A percentile compares a stretch with the other conserved stretches of the same genome.
Evolutionary conservation across 257 asterid species (phyloP).

Genomic region (Rhazya stricta): DNA sequence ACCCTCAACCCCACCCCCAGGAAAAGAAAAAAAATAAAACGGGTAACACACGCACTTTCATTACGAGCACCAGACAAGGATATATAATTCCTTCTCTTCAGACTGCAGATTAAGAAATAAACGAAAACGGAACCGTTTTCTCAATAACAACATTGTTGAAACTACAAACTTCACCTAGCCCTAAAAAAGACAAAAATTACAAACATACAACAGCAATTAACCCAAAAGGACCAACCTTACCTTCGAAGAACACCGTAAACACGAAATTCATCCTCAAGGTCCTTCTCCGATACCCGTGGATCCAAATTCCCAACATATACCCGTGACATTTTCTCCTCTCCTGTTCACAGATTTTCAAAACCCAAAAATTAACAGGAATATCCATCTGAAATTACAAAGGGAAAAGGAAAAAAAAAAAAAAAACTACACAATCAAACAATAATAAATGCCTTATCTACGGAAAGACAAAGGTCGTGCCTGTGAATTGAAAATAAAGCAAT

Average conservation of each 20-base stretch:
- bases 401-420: no score
- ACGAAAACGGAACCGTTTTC: background rate
- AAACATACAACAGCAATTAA: background rate
- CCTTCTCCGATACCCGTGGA: conserved; percentile 39
- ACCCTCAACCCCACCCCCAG: background rate
- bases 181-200: background rate
- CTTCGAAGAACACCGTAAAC: conserved; percentile 40
- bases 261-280: conserved; percentile 45
- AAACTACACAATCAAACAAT: background rate
- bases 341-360: background rate
- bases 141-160: background rate
- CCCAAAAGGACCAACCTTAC: conserved; percentile 11
- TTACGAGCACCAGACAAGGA: background rate
- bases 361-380: background rate
- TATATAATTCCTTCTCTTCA: background rate
- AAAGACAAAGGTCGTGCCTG: background rate
- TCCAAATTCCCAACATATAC: conserved; percentile 48
- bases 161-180: no score
- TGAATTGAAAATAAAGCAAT: background rate
- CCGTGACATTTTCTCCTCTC: conserved; percentile 27
- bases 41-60: background rate
- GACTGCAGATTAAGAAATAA: background rate
- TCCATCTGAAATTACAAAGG: background rate
- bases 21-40: background rate
- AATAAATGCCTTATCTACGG: background rate